Evolutionary conservation across 2,329 filamentous ascomycete genomes (phyloP), one percentile per base, ranked within the genome.

Genomic region (Aspergillus fumigatus): DNA sequence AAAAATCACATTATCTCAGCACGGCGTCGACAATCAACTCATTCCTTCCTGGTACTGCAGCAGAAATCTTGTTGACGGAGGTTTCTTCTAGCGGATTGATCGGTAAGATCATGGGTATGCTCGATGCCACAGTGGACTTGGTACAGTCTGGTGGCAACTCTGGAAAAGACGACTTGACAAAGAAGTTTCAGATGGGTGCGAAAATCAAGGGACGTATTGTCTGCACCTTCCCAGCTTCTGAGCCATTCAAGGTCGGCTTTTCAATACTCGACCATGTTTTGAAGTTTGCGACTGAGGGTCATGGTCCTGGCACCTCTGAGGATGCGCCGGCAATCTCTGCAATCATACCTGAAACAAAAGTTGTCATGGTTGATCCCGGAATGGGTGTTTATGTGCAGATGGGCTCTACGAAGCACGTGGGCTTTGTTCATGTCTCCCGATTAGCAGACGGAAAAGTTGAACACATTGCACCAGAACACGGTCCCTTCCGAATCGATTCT

Each of bases 401-500:
- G 26, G 87, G 86, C 2, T 75, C 88, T 5, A 79, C 83, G 43
- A 84, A 86, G 29, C 67, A 75, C 26, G 79, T 93, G n/a, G 90
- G 90, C 9, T 99, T 97, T 68, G 92, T 95, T 23, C 94, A 99
- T 73, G 95, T 99, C 62, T 99, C 94, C 1, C 85, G 90, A 61
- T 84, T 99, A 59, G 89, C 93, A 57, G 93, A 99, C 71, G 88
- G 88, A 63, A 96, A 94, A 72, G 83, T 97, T 53, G 94, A 97
- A 61, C 84, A 84, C 1, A 79, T 99, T 4, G 89, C 90, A 14
- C 85, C 90, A 61, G 80, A 85, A 3, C 86, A 85, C 19, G 94
- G 94, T 0, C 82, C 88, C 2, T 97, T 87, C 78, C 89, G 91
- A 72, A 70, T 89, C 21, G 91, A 85, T 43, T 88, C 92, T 0